phyloP scores from a whole-genome alignment of 176 grass and related monocot species.

The Bromus sterilis region DNA sequence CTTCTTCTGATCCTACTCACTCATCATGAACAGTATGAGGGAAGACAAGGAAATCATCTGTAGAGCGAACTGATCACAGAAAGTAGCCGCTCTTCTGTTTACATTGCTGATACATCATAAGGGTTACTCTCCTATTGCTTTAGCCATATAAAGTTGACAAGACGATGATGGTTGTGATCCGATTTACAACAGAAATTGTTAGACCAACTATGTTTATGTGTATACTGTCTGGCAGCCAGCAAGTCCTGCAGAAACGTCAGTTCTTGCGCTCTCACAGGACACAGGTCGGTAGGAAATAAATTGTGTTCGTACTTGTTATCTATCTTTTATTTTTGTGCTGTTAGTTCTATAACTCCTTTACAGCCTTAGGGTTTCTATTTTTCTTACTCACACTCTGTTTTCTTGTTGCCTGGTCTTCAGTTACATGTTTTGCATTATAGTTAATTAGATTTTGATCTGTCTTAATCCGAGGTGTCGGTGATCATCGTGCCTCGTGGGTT shows the following conservation, averaged over 20 bases:
- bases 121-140: neutral
- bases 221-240: conserved; percentile 39
- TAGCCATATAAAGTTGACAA: neutral
- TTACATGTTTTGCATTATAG: neutral
- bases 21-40: conserved; percentile 49
- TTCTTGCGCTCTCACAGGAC: conserved; percentile 71
- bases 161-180: neutral
- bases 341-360: neutral
- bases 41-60: conserved; percentile 80
- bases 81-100: conserved; percentile 41
- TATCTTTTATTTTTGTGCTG: neutral
- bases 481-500: too few relatives aligned
- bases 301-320: neutral
- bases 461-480: too few relatives aligned
- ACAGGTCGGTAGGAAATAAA: conserved; percentile 42
- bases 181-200: neutral
- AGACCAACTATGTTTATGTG: neutral
- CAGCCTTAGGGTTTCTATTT: neutral
- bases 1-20: conserved; percentile 57
- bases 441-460: neutral
- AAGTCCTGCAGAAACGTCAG: conserved; percentile 59
- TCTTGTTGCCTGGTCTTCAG: neutral
- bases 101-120: neutral
- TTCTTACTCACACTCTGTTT: neutral
- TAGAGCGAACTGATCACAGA: conserved; percentile 69